phyloP scores from a whole-genome alignment of 2,329 filamentous ascomycete genomes.

The Cercospora sp. region DNA sequence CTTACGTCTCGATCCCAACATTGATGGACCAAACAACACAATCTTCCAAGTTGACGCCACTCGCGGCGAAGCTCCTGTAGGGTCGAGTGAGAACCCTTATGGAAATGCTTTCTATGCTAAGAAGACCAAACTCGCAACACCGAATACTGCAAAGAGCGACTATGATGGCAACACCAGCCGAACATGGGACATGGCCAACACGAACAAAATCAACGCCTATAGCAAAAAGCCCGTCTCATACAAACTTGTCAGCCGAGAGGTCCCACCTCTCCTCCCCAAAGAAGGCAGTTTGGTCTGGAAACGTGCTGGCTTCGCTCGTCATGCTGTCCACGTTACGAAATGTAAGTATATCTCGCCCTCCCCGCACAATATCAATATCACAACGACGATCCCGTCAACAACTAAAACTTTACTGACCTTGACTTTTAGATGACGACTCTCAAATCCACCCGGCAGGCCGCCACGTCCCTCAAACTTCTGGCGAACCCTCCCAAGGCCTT shows the following conservation, averaged over 20 bases:
- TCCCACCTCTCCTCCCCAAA: conserved; percentile 76
- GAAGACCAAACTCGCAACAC: conserved; percentile 75
- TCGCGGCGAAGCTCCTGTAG: conserved; percentile 69
- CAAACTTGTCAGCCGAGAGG: conserved; percentile 85
- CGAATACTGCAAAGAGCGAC: conserved; percentile 68
- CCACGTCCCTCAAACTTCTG: conserved; percentile 84
- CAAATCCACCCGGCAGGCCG: conserved; percentile 83
- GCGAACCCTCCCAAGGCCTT: conserved; percentile 71
- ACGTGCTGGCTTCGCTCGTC: conserved; percentile 80
- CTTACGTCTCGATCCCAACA: conserved; percentile 79
- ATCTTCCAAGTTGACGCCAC: conserved; percentile 80
- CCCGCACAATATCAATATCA: too few species aligned
- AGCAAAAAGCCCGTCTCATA: conserved; percentile 82
- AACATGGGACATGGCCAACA: conserved; percentile 90
- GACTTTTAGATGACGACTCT: conserved; percentile 63
- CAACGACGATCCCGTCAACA: too few species aligned
- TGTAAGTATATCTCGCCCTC: conserved; percentile 57
- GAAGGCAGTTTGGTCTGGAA: conserved; percentile 83
- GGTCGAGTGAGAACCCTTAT: conserved; percentile 79
- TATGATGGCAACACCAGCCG: conserved; percentile 77
- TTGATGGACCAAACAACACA: conserved; percentile 83
- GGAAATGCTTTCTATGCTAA: conserved; percentile 88
- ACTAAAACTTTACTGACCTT: too few species aligned
- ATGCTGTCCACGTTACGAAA: conserved; percentile 84
- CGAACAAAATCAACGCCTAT: conserved; percentile 78